Conservation (phyloP, 179 eudicot genomes). For the Patellifolia procumbens region DNA sequence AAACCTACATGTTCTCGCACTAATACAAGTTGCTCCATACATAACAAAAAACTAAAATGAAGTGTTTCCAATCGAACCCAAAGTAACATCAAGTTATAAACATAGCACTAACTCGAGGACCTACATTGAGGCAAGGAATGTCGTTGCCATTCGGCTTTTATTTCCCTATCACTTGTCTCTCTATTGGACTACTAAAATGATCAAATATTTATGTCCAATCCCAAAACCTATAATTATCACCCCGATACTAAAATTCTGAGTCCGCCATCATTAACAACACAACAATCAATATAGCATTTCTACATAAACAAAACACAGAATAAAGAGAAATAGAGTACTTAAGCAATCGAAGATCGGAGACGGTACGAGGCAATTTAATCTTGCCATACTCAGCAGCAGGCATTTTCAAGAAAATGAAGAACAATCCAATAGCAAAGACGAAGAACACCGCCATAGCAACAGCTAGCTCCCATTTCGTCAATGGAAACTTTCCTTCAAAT, state of each 20-base stretch:
- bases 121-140: too few species aligned
- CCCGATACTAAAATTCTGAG: too few species aligned
- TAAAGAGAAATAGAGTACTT: slow-evolving; percentile 48
- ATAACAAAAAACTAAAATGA: neutral
- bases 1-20: too few species aligned
- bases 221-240: too few species aligned
- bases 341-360: slow-evolving; percentile 82
- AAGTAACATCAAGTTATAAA: neutral
- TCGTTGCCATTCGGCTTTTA: too few species aligned
- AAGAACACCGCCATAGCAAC: slow-evolving; percentile 58
- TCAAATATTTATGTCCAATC: too few species aligned
- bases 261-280: neutral
- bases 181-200: too few species aligned
- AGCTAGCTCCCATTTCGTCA: slow-evolving; percentile 59
- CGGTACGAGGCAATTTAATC: slow-evolving; percentile 70
- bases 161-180: too few species aligned
- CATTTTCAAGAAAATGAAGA: slow-evolving; percentile 66
- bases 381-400: slow-evolving; percentile 76
- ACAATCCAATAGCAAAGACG: slow-evolving; percentile 53
- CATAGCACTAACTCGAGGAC: neutral
- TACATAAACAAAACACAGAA: neutral
- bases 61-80: neutral
- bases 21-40: too few species aligned
- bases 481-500: slow-evolving; percentile 54
- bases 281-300: too few species aligned